Evolutionary conservation across 2,329 filamentous ascomycete species (phyloP).

Genomic region (Leptographium flavum): DNA sequence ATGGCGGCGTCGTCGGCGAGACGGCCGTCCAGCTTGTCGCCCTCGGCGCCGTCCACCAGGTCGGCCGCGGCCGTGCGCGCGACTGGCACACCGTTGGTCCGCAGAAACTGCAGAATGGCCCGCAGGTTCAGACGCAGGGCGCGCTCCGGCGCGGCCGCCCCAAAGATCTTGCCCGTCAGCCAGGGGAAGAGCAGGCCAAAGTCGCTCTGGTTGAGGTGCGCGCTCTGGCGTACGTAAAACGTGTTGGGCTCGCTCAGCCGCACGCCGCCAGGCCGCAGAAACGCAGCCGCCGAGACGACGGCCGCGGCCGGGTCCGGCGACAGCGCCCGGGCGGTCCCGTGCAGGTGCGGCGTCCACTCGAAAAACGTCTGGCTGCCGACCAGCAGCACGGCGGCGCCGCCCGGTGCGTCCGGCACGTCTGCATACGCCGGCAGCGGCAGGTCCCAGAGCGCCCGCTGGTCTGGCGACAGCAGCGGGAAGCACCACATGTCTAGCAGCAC

Average conservation of each 20-base stretch:
- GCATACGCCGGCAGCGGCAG: constrained; percentile 59
- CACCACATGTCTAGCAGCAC: constrained; percentile 73
- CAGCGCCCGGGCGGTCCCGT: constrained; percentile 51
- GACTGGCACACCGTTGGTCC: constrained; percentile 33
- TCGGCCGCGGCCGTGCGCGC: constrained; percentile 34
- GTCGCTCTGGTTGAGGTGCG: constrained; percentile 71
- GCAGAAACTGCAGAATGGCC: constrained; percentile 41
- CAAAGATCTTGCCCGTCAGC: constrained; percentile 44
- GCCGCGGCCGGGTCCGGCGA: constrained; percentile 37
- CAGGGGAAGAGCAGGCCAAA: constrained; percentile 74
- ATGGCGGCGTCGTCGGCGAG: constrained; percentile 35
- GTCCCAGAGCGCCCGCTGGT: constrained; percentile 50
- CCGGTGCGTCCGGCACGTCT: constrained; percentile 30
- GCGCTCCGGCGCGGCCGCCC: constrained; percentile 41
- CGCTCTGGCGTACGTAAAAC: constrained; percentile 60
- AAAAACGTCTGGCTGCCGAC: constrained; percentile 65
- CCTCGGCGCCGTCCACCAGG: constrained; percentile 29
- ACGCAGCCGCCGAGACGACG: constrained; percentile 25
- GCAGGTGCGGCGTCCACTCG: constrained; percentile 62
- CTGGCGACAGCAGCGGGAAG: constrained; percentile 51
- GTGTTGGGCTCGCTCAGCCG: constrained; percentile 43
- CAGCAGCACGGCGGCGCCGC: constrained; percentile 48
- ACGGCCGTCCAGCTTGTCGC: constrained; percentile 25
- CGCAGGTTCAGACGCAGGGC: constrained; percentile 44
- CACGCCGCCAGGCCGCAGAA: constrained; percentile 28